Evolutionary conservation across 352 stramenopile species (phyloP).

Genomic region (Phytophthora ohioensis): DNA sequence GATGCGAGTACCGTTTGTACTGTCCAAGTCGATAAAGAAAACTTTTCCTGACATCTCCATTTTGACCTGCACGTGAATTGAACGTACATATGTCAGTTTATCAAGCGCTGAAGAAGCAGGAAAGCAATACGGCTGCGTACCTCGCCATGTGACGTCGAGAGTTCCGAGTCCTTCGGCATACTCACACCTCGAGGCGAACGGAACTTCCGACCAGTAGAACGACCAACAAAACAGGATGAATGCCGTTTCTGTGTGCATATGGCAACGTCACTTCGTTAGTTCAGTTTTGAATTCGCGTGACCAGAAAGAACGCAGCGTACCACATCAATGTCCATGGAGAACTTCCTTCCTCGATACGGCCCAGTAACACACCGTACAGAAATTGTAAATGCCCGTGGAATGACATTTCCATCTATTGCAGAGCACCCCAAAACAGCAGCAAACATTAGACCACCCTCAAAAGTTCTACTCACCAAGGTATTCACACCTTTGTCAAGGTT

Average conservation of each 20-base stretch:
- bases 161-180: constrained; percentile 78
- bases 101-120: neutral
- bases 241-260: constrained; percentile 46
- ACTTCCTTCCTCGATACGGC: constrained; percentile 68
- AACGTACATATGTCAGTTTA: neutral
- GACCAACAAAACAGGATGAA: constrained; percentile 71
- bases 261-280: neutral
- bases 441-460: constrained; percentile 10
- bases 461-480: neutral
- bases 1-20: constrained; percentile 82
- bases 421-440: neutral
- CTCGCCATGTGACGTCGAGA: constrained; percentile 87
- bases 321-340: constrained; percentile 63
- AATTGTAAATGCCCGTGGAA: constrained; percentile 53
- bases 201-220: constrained; percentile 86
- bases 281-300: neutral
- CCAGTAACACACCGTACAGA: constrained; percentile 60
- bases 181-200: constrained; percentile 73
- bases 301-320: constrained; percentile 32
- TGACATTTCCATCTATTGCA: constrained; percentile 29
- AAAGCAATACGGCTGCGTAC: constrained; percentile 26
- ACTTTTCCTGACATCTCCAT: constrained; percentile 68
- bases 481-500: constrained; percentile 47
- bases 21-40: constrained; percentile 81
- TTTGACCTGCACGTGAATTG: constrained; percentile 52